Conservation (phyloP, 1,139 yeast genomes). For the Pichia sp. region DNA sequence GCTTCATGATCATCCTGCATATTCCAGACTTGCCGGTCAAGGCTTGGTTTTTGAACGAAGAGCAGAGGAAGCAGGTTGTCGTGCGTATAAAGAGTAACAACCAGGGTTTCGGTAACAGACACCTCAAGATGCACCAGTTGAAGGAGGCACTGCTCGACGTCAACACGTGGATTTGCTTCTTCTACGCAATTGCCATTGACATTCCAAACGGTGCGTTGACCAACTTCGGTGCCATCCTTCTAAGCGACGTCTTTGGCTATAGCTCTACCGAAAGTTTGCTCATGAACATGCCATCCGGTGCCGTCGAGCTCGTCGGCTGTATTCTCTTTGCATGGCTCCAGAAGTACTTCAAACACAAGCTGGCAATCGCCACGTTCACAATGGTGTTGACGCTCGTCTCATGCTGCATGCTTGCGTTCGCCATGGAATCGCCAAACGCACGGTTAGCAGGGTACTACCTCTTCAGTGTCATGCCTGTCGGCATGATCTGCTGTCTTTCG, state of each 20-base stretch:
- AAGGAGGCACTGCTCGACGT: conserved; percentile 42
- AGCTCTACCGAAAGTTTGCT: conserved; percentile 29
- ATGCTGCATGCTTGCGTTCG: conserved; percentile 48
- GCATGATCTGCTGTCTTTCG: conserved; percentile 41
- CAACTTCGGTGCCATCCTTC: conserved; percentile 32
- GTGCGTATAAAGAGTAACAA: conserved; percentile 37
- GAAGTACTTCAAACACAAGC: conserved; percentile 33
- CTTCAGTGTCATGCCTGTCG: conserved; percentile 33
- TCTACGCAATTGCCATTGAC: conserved; percentile 32
- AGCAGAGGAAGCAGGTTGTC: conserved; percentile 36
- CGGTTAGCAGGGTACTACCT: conserved; percentile 43
- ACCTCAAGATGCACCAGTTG: conserved; percentile 40
- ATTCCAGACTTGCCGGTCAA: conserved; percentile 39
- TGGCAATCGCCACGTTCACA: conserved; percentile 43
- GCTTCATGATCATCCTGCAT: conserved; percentile 39
- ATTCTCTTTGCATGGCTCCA: conserved; percentile 38
- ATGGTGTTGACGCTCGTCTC: conserved; percentile 37
- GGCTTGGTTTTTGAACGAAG: conserved; percentile 40
- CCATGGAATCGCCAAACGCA: conserved; percentile 32
- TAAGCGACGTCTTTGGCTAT: conserved; percentile 28
- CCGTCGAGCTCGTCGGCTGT: conserved; percentile 34
- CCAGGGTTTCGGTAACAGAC: conserved; percentile 45
- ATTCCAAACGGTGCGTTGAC: conserved; percentile 41
- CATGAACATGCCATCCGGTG: conserved; percentile 40
- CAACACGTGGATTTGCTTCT: conserved; percentile 39